A percentile compares a stretch with the other conserved stretches of the same genome.
phyloP scores from a whole-genome alignment of 78 protist species.

The Dictyostelium citrinum region DNA sequence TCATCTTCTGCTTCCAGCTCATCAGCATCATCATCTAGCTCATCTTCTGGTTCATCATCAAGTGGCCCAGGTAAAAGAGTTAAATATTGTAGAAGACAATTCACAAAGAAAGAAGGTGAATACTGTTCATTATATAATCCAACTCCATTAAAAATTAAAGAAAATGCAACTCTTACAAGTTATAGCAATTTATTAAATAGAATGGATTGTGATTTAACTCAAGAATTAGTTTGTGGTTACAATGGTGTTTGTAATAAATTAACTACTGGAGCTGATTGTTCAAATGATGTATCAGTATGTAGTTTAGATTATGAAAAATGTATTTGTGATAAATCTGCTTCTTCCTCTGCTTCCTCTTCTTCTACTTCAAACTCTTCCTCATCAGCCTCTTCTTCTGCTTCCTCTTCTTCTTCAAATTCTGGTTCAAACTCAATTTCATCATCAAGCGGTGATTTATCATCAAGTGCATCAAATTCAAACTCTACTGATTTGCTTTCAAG shows the following conservation, averaged over 20 bases:
- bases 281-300: background rate
- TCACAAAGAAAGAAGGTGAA: constrained; percentile 1
- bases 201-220: background rate
- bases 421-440: background rate
- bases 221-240: background rate
- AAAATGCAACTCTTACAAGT: background rate
- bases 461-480: background rate
- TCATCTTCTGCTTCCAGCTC: background rate
- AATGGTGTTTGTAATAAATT: background rate
- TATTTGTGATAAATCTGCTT: background rate
- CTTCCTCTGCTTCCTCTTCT: background rate
- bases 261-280: background rate
- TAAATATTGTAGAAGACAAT: constrained; percentile 8
- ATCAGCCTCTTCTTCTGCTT: background rate
- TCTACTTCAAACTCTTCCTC: background rate
- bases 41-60: background rate
- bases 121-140: background rate
- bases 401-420: background rate
- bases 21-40: background rate
- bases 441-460: background rate
- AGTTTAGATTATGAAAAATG: background rate
- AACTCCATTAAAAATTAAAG: background rate
- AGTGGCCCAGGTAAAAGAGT: background rate
- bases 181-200: background rate
- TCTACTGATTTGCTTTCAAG: background rate